These are phyloP conservation scores for Cucurbita ficifolia DNA, from an alignment of 306 rosid species.

Conservation along the genomic window DNA sequence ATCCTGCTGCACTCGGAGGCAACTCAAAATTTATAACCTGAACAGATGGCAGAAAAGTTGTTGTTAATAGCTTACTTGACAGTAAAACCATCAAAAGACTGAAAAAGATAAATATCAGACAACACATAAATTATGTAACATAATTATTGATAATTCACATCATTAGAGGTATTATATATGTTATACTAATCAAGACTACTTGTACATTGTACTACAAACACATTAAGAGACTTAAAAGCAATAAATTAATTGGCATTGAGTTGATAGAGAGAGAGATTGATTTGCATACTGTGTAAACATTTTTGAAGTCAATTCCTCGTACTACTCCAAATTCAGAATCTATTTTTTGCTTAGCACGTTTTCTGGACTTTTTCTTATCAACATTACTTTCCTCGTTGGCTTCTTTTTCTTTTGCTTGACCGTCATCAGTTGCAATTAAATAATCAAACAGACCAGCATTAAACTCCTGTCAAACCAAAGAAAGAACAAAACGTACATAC, in stretches of 20 bases:
- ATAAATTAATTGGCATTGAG: neutral
- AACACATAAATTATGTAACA: neutral
- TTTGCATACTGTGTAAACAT: constrained; percentile 71
- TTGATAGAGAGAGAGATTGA: neutral
- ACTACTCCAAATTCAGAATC: constrained; percentile 97
- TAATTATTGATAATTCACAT: neutral
- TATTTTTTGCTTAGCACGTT: constrained; percentile 32
- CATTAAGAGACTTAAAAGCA: neutral
- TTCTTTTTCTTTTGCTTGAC: constrained; percentile 59
- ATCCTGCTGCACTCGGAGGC: constrained; percentile 67
- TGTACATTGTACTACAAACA: neutral
- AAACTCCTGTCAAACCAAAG: constrained; percentile 61
- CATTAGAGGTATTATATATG: too few relatives aligned
- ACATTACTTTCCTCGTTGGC: constrained; percentile 28
- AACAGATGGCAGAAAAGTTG: constrained; percentile 1
- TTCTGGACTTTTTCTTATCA: constrained; percentile 32
- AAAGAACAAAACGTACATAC: neutral
- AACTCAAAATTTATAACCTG: constrained; percentile 91
- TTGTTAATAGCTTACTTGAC: neutral
- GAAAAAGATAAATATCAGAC: neutral
- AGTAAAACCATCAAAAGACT: neutral
- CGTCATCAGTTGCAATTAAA: constrained; percentile 75
- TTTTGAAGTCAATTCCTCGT: constrained; percentile 86
- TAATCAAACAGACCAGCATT: constrained; percentile 96
- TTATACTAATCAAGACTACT: neutral